These are phyloP conservation scores for Hypoxylon sp. DNA, from an alignment of 2,329 filamentous ascomycete species.

Conservation along the genomic window DNA sequence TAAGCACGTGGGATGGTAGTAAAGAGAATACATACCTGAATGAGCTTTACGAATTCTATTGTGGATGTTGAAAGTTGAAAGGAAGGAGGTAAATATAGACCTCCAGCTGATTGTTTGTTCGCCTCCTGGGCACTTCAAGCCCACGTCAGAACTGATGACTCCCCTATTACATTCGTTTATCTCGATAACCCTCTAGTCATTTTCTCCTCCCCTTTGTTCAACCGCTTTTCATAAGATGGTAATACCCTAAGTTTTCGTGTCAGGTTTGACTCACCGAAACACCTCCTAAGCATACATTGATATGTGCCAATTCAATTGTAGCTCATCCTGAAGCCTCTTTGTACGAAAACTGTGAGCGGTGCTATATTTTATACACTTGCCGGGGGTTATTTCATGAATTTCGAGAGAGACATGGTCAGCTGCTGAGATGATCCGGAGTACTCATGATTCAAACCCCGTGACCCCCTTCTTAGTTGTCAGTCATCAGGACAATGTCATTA, in stretches of 20 bases:
- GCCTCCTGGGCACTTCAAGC: background rate
- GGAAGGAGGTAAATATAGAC: background rate
- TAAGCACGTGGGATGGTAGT: background rate
- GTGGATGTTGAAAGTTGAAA: constrained; percentile 1
- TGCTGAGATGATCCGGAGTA: background rate
- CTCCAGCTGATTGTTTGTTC: background rate
- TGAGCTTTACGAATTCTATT: background rate
- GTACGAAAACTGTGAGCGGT: background rate
- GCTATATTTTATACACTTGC: background rate
- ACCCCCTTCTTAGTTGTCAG: background rate
- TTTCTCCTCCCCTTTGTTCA: background rate
- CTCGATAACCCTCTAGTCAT: background rate
- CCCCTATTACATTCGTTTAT: background rate
- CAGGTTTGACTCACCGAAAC: background rate
- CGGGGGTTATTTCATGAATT: background rate
- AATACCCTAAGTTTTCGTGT: background rate
- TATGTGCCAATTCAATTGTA: background rate
- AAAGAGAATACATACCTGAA: background rate
- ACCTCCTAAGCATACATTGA: background rate
- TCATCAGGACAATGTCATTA: constrained; percentile 3
- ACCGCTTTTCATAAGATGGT: background rate
- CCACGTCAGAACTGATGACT: background rate
- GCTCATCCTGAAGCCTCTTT: background rate
- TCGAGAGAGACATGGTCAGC: background rate
- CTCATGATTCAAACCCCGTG: background rate